Evolutionary conservation across 306 rosid genomes (phyloP).

Genomic region (Acacia acuminata): DNA sequence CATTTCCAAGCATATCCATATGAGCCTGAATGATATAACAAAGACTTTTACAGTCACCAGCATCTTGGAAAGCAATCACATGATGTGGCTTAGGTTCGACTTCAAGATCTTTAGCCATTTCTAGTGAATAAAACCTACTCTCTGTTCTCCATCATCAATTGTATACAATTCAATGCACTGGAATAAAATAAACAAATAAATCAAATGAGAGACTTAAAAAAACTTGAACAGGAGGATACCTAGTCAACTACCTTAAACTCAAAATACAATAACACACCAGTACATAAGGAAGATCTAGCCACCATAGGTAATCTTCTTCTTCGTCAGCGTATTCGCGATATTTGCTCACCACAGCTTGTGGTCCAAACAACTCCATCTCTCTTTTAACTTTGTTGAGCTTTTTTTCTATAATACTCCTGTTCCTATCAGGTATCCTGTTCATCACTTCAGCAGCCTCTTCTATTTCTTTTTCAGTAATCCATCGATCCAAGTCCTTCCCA

Average conservation of each 20-base stretch:
- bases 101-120: slow-evolving; percentile 96
- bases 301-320: slow-evolving; percentile 95
- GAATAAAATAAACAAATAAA: slow-evolving; percentile 33
- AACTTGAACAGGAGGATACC: slow-evolving; percentile 2
- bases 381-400: slow-evolving; percentile 83
- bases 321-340: slow-evolving; percentile 80
- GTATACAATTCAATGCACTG: slow-evolving; percentile 96
- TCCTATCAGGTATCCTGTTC: slow-evolving; percentile 62
- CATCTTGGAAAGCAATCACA: slow-evolving; percentile 85
- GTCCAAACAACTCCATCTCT: slow-evolving; percentile 96
- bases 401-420: slow-evolving; percentile 64
- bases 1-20: slow-evolving; percentile 81
- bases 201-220: slow-evolving; percentile 10
- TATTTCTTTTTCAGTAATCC: slow-evolving; percentile 91
- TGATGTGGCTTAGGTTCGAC: slow-evolving; percentile 91
- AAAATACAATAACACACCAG: slow-evolving; percentile 52
- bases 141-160: slow-evolving; percentile 61
- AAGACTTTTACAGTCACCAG: slow-evolving; percentile 81
- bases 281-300: slow-evolving; percentile 84
- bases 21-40: slow-evolving; percentile 91
- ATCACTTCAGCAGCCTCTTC: slow-evolving; percentile 84
- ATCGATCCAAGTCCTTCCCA: slow-evolving; percentile 90
- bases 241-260: slow-evolving; percentile 21
- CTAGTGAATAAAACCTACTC: slow-evolving; percentile 87
- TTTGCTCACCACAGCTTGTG: slow-evolving; percentile 95